These are phyloP conservation scores for Linderniella brevidens DNA, from an alignment of 257 asterid species.

Conservation along the genomic window DNA sequence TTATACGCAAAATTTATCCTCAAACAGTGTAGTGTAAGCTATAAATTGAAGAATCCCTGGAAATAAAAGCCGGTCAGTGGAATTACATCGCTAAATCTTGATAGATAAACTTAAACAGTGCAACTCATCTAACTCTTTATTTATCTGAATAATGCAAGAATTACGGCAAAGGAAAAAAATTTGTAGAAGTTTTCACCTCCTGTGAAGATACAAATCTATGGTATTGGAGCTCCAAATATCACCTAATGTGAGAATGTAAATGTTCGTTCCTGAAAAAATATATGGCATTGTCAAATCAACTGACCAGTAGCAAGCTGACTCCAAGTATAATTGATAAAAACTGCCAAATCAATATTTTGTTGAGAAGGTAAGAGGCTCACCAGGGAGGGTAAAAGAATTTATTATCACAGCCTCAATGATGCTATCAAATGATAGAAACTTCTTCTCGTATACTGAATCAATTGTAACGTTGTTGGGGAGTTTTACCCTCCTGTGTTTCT, in stretches of 20 bases:
- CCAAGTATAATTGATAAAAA: background rate
- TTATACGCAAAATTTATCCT: no score
- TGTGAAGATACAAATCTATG: conserved; percentile 82
- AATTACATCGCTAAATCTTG: no score
- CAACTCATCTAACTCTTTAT: no score
- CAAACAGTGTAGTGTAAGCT: no score
- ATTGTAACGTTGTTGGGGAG: conserved; percentile 55
- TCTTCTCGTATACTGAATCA: conserved; percentile 77
- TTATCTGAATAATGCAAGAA: conserved; percentile 10
- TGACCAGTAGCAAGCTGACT: conserved; percentile 3
- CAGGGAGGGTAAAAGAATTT: conserved; percentile 69
- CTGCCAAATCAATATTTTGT: background rate
- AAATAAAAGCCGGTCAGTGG: no score
- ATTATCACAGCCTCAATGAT: conserved; percentile 82
- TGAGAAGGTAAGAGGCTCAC: conserved; percentile 16
- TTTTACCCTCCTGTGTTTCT: conserved; percentile 53
- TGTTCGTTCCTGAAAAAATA: conserved; percentile 50
- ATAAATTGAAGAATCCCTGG: no score
- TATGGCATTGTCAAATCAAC: conserved; percentile 5
- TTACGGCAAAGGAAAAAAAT: no score
- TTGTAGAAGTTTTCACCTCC: conserved; percentile 28
- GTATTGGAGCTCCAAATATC: conserved; percentile 90
- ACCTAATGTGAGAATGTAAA: conserved; percentile 72
- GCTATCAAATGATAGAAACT: conserved; percentile 54
- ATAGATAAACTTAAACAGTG: no score